Conservation (phyloP, 768 basidiomycete species). For the Suillus sp. region DNA sequence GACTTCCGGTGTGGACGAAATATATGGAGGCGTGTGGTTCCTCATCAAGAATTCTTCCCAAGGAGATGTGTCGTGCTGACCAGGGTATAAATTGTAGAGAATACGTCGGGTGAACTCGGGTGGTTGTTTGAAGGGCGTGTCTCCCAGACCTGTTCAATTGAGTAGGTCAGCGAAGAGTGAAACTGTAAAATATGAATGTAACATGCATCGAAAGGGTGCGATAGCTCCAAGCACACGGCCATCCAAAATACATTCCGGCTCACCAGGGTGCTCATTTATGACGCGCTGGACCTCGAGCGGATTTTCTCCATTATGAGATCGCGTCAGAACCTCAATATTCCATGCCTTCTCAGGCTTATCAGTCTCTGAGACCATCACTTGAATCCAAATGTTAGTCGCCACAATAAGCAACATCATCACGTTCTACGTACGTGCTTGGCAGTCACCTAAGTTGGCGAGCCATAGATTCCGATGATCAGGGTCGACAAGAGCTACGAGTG, state of each 20-base stretch:
- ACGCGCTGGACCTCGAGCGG: constrained; percentile 66
- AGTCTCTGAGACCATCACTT: constrained; percentile 55
- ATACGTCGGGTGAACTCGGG: constrained; percentile 66
- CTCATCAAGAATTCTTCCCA: constrained; percentile 71
- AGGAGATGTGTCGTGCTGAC: constrained; percentile 57
- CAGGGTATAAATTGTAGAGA: constrained; percentile 65
- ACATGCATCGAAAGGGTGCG: constrained; percentile 75
- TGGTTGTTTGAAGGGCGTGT: constrained; percentile 75
- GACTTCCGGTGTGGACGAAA: constrained; percentile 65
- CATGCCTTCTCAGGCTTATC: constrained; percentile 54
- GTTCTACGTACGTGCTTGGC: constrained; percentile 63
- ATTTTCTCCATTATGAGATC: constrained; percentile 71
- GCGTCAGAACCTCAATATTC: constrained; percentile 62
- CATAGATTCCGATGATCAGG: constrained; percentile 69
- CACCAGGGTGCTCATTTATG: constrained; percentile 63
- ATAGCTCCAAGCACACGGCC: constrained; percentile 75
- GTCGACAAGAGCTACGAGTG: constrained; percentile 71
- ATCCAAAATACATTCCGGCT: constrained; percentile 67
- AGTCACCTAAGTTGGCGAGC: constrained; percentile 82
- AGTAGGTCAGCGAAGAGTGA: constrained; percentile 11
- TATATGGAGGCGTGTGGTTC: constrained; percentile 66
- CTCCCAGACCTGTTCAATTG: constrained; percentile 55
- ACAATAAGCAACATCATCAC: constrained; percentile 13
- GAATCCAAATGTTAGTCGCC: constrained; percentile 19
- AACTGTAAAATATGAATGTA: constrained; percentile 20